Conservation (phyloP, 2,329 filamentous ascomycete genomes). For the Thielaviopsis populi region DNA sequence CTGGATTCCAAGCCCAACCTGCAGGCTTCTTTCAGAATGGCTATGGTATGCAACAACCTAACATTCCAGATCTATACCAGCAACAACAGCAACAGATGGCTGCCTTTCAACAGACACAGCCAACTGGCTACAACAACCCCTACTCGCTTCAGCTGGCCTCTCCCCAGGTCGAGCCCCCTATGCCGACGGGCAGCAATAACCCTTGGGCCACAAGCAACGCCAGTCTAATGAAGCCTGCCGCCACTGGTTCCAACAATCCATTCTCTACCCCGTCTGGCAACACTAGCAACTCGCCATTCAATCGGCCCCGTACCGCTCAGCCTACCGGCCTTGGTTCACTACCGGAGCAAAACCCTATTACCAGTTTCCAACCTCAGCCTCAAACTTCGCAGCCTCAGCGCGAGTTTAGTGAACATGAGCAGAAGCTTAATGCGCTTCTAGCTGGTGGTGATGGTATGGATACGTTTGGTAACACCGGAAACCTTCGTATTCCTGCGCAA, state of each 20-base stretch:
- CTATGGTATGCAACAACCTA: conserved; percentile 51
- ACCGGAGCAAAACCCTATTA: conserved; percentile 70
- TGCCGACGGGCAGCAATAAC: conserved; percentile 78
- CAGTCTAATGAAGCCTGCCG: conserved; percentile 57
- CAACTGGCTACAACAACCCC: conserved; percentile 37
- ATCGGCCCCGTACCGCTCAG: conserved; percentile 34
- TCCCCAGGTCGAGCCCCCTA: conserved; percentile 40
- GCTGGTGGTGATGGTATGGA: conserved; percentile 84
- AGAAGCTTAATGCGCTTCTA: conserved; percentile 73
- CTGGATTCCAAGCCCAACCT: conserved; percentile 34
- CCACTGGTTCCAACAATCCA: conserved; percentile 94
- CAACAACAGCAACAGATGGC: conserved; percentile 36
- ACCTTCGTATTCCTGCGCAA: conserved; percentile 86
- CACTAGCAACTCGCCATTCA: conserved; percentile 37
- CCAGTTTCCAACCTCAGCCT: conserved; percentile 31
- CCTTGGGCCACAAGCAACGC: conserved; percentile 62
- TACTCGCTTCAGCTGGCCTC: conserved; percentile 33
- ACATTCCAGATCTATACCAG: conserved; percentile 55
- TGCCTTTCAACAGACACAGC: conserved; percentile 32
- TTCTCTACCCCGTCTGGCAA: conserved; percentile 44
- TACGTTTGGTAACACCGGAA: conserved; percentile 94
- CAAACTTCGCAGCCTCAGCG: conserved; percentile 36
- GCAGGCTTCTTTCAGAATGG: conserved; percentile 48
- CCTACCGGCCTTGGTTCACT: conserved; percentile 58
- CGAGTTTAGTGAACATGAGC: conserved; percentile 47